Conservation (phyloP, 192 early-diverging fungal genomes). For the Allomyces arbusculus region DNA sequence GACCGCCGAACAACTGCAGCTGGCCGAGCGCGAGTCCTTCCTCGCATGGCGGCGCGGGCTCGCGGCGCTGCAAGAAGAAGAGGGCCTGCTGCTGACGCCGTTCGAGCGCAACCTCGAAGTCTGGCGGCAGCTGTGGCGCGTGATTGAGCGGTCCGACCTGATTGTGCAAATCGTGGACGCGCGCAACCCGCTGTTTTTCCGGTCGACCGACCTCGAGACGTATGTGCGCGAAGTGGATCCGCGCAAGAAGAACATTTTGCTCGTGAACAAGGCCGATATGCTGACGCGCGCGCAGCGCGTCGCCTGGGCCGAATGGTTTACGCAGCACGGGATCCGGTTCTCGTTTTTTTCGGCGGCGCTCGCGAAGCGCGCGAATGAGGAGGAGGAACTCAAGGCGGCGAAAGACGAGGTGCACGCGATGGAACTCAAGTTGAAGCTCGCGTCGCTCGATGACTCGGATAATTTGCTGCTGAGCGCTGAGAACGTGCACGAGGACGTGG, state of each 20-base stretch:
- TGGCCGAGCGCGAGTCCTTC: slow-evolving; percentile 64
- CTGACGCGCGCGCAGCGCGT: slow-evolving; percentile 67
- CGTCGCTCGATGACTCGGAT: not conserved
- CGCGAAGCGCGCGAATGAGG: slow-evolving; percentile 55
- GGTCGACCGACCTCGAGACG: slow-evolving; percentile 62
- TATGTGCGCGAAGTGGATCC: slow-evolving; percentile 82
- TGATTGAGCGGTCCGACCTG: slow-evolving; percentile 86
- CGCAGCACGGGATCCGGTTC: slow-evolving; percentile 55
- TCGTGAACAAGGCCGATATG: slow-evolving; percentile 98
- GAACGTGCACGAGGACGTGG: slow-evolving; percentile 7
- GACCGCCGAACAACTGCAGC: slow-evolving; percentile 58
- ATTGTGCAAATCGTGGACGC: slow-evolving; percentile 99
- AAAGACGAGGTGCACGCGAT: not conserved
- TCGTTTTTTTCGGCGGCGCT: slow-evolving; percentile 86
- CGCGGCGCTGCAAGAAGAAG: slow-evolving; percentile 73
- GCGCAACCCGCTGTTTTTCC: slow-evolving; percentile 81
- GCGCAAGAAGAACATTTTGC: slow-evolving; percentile 66
- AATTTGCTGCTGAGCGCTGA: not conserved
- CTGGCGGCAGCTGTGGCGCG: slow-evolving; percentile 97
- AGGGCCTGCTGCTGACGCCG: slow-evolving; percentile 83
- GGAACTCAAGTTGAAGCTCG: no score
- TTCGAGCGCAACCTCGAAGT: slow-evolving; percentile 98
- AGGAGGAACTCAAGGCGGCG: slow-evolving; percentile 22
- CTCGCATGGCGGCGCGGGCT: slow-evolving; percentile 79
- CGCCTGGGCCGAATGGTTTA: slow-evolving; percentile 81